Evolutionary conservation across 768 basidiomycete genomes (phyloP), one percentile per base, ranked within the genome.

Genomic region (Royoungia palumana): DNA sequence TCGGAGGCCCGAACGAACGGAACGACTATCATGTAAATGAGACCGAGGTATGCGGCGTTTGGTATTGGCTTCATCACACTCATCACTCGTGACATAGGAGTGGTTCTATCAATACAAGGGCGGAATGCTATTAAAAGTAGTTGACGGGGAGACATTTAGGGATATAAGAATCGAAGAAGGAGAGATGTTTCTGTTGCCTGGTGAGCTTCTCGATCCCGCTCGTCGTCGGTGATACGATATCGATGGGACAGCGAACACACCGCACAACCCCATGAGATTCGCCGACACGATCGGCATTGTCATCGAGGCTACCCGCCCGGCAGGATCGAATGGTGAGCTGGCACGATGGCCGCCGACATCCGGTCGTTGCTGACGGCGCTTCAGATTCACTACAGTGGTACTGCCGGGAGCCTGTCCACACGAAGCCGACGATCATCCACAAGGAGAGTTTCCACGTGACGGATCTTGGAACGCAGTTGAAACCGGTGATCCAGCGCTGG

Each of bases 61-160:
- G 8, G n/a, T 30, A 27, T 4, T 2, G 14, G n/a, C 14, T 14
- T 54, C 27, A 27, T 21, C 30, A 4, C 11, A 3, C 17, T 34
- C 6, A 4, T 24, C 5, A 13, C 25, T 53, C 43, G 58, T 5
- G 6, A 35, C 36, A 11, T 14, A 92, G 87, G 95, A 98, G 70
- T 97, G 94, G 94, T 98, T 97, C 69, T 97, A 94, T 69, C 95
- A 99, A 64, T 77, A 94, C 73, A 93, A 94, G 66, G 95, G 95
- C 3, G 82, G 78, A 2, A 97, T 98, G 94, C 72, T 91, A 2
- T 75, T 99, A 19, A 83, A 89, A 51, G 85, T 90, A 1, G 85
- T 96, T 14, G 89, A 92, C 41, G 89, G 81, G 7, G 82, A 79
- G 10, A 71, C 74, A 53, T 94, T 94, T 69, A 75, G 77, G 62